phyloP scores from a whole-genome alignment of 2,329 filamentous ascomycete genomes.

The Didymella segeticola region DNA sequence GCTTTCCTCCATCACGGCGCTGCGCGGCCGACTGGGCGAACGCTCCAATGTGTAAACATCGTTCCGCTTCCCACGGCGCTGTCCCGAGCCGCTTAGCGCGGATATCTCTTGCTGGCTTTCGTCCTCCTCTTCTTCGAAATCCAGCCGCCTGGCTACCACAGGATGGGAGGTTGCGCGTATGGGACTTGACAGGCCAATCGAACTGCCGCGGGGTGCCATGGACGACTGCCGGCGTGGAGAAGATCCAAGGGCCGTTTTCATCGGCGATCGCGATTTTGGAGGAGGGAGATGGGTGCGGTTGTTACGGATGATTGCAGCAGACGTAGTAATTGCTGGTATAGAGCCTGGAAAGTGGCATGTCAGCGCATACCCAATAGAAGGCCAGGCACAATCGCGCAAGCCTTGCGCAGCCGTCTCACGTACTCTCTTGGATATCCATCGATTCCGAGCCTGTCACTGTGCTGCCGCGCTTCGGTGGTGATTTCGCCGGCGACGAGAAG shows the following conservation, averaged over 20 bases:
- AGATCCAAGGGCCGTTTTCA: constrained; percentile 65
- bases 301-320: constrained; percentile 55
- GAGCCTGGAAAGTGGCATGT: constrained; percentile 50
- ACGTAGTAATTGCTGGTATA: constrained; percentile 56
- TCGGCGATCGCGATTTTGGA: constrained; percentile 64
- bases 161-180: constrained; percentile 41
- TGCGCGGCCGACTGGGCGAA: constrained; percentile 38
- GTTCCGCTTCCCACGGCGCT: constrained; percentile 38
- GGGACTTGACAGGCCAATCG: constrained; percentile 42
- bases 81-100: constrained; percentile 43
- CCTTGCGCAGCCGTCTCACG: constrained; percentile 24
- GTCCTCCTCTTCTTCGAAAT: constrained; percentile 57
- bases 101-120: constrained; percentile 42
- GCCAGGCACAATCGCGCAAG: constrained; percentile 1
- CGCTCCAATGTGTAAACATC: constrained; percentile 43
- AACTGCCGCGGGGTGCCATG: constrained; percentile 62
- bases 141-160: constrained; percentile 61
- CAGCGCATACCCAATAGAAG: neutral
- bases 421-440: constrained; percentile 71
- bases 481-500: constrained; percentile 84
- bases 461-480: constrained; percentile 51
- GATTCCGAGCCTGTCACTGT: constrained; percentile 62
- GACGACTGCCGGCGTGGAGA: constrained; percentile 69
- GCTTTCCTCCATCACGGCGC: constrained; percentile 41
- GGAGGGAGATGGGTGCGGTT: constrained; percentile 55